Evolutionary conservation across 129 eudicot genomes (phyloP), one percentile per base, ranked within the genome.

Genomic region (Helianthus tuberosus): DNA sequence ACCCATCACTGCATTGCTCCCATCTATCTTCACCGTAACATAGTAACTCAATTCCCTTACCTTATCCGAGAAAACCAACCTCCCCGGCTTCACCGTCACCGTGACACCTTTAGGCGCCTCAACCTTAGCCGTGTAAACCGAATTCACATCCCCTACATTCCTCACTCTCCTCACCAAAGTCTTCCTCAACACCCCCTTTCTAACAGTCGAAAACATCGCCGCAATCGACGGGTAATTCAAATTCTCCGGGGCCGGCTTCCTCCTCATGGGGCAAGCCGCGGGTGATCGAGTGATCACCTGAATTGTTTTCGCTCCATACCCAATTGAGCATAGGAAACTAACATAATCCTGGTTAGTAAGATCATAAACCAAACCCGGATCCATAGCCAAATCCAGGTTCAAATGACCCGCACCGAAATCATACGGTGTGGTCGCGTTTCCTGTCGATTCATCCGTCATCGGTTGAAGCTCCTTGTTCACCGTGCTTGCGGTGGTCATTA

Each of bases 311-410:
- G 89, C 83, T 2, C 93, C 91, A 5, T 92, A 92, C 13, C 89
- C 93, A 4, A 92, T 86, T 11, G 97, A 76, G 64, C 97, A 92
- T 59, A 92, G 41, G 82, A 92, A 92, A 36, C 79, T 79, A 5
- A 92, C 91, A 13, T 86, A 92, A 48, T 92, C 97, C 1, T 77
- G 73, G 9, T 89, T 75, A 0, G 81, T 81, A 8, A 92, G 38
- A 35, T 92, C 96, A 38, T 92, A 92, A 8, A 92, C 97, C 8
- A 92, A 79, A 9, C 97, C 97, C 0, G 97, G 97, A 35, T 92
- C 97, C 93, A 92, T 82, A 3, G 97, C 97, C 1, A 50, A 74
- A 72, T 87, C 97, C 6, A 92, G 86, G 79, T 89, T 92, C 75
- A 92, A 43, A 64, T 89, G 96, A 11, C 97, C 97, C 0, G 97